phyloP scores from a whole-genome alignment of 2,329 filamentous ascomycete genomes.

The Cyanodermella asteris region DNA sequence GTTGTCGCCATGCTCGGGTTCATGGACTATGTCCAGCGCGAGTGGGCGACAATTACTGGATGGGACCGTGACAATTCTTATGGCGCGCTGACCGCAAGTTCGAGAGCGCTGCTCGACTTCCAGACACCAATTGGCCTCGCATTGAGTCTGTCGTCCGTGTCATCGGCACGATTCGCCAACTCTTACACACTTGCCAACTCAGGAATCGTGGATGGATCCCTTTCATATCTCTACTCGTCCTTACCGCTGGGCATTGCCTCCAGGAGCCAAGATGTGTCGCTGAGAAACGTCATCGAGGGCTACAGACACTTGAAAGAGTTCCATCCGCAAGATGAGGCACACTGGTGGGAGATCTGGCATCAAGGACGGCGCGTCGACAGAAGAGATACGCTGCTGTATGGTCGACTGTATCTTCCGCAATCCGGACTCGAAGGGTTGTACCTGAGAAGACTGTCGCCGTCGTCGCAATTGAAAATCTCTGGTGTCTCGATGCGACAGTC shows the following conservation, averaged over 20 bases:
- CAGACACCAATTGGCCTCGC: constrained; percentile 64
- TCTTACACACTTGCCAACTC: constrained; percentile 80
- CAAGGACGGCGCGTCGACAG: constrained; percentile 26
- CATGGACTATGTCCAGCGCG: constrained; percentile 89
- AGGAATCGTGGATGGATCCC: constrained; percentile 84
- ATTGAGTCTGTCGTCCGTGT: constrained; percentile 73
- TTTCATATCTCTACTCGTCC: constrained; percentile 90
- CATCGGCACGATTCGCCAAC: constrained; percentile 80
- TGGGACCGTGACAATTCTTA: constrained; percentile 92
- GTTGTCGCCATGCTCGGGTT: constrained; percentile 81
- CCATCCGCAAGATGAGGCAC: constrained; percentile 25
- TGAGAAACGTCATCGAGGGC: constrained; percentile 58
- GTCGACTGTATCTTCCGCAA: constrained; percentile 45
- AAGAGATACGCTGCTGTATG: constrained; percentile 46
- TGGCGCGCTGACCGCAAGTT: constrained; percentile 53
- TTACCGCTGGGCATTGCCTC: constrained; percentile 47
- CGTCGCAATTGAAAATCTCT: constrained; percentile 24
- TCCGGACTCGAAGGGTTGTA: constrained; percentile 30
- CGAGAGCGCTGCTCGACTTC: constrained; percentile 64
- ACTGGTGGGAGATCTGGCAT: constrained; percentile 33
- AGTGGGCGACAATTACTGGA: constrained; percentile 66
- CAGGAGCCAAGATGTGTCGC: constrained; percentile 51
- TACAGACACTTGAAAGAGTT: constrained; percentile 60
- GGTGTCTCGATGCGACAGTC: constrained; percentile 30
- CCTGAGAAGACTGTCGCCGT: constrained; percentile 27